Percentiles rank a stretch among this genome's conserved stretches.
phyloP scores from a whole-genome alignment of 2,329 filamentous ascomycete genomes.

The Truncatella angustata region DNA sequence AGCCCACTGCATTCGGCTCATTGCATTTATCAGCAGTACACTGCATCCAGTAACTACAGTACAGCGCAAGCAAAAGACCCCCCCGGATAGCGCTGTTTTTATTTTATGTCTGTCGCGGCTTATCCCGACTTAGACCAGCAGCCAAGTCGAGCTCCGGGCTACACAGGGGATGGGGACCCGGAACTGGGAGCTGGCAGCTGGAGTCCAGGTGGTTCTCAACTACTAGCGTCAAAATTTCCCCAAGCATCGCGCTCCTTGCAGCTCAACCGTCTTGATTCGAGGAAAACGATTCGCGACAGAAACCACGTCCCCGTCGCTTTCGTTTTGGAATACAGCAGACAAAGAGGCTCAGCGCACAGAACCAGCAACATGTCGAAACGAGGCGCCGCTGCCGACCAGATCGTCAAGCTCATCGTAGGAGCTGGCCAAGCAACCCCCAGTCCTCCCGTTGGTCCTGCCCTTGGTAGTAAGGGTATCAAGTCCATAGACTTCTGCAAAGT shows the following conservation, averaged over 20 bases:
- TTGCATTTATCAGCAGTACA: no score
- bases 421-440: conserved; percentile 93
- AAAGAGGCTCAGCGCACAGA: no score
- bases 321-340: no score
- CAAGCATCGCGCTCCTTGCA: background rate
- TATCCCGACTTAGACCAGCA: background rate
- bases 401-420: conserved; percentile 97
- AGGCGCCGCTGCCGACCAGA: conserved; percentile 55
- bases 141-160: background rate
- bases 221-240: conserved; percentile 3
- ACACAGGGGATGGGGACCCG: background rate
- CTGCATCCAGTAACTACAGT: no score
- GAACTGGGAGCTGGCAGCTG: background rate
- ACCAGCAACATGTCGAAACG: conserved; percentile 50
- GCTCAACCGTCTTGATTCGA: no score
- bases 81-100: no score
- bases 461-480: conserved; percentile 97
- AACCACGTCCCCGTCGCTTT: no score
- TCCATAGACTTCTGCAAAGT: conserved; percentile 99
- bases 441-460: conserved; percentile 91
- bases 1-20: no score
- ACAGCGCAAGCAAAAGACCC: no score
- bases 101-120: background rate
- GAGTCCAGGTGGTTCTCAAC: background rate
- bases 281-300: background rate